These are phyloP conservation scores for Termitomyces titanicus DNA, from an alignment of 768 basidiomycete genomes.

Conservation along the genomic window DNA sequence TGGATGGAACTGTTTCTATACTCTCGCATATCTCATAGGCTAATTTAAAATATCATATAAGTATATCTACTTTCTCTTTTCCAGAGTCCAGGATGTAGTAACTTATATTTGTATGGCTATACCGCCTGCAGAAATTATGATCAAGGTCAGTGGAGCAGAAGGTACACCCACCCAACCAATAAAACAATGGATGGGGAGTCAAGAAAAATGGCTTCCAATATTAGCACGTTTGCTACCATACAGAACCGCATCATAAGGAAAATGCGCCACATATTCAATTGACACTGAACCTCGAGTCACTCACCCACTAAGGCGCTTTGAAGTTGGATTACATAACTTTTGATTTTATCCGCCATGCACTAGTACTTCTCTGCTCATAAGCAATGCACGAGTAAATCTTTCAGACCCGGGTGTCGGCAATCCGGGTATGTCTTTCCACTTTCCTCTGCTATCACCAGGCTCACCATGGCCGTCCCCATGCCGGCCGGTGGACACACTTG, in stretches of 20 bases:
- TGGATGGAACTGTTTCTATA: neutral
- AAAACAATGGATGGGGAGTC: too few species aligned
- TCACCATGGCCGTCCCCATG: too few species aligned
- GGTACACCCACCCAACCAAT: too few species aligned
- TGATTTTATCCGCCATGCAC: slow-evolving; percentile 34
- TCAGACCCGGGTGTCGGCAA: slow-evolving; percentile 43
- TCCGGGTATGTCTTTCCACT: slow-evolving; percentile 40
- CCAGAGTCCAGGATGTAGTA: neutral
- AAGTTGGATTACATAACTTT: neutral
- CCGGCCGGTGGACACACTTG: too few species aligned
- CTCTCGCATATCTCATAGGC: neutral
- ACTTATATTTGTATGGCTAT: neutral
- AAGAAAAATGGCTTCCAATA: slow-evolving; percentile 29
- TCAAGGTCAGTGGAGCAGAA: too few species aligned
- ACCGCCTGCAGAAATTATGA: neutral
- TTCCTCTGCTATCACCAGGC: slow-evolving; percentile 24
- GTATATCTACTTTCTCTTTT: neutral
- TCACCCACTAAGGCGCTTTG: slow-evolving; percentile 36
- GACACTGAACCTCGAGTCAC: slow-evolving; percentile 43
- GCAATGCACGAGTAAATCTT: slow-evolving; percentile 46
- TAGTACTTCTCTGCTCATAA: slow-evolving; percentile 61
- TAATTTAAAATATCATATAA: neutral
- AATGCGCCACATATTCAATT: slow-evolving; percentile 63
- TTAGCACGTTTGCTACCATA: slow-evolving; percentile 47
- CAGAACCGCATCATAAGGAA: slow-evolving; percentile 45